phyloP scores from a whole-genome alignment of 2,329 filamentous ascomycete species.

The Sclerotinia subarctica region DNA sequence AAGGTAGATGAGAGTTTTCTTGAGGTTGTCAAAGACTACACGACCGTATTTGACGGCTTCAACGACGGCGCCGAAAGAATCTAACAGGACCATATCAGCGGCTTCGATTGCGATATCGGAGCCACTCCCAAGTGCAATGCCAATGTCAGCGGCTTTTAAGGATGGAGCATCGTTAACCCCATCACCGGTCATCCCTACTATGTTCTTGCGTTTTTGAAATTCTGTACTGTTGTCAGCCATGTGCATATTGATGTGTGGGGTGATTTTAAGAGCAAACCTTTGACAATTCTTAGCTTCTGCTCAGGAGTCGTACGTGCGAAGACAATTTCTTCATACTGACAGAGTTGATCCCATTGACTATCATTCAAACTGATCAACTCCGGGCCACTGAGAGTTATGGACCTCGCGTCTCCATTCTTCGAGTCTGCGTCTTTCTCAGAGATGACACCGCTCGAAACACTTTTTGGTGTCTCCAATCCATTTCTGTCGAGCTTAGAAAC shows the following conservation, averaged over 20 bases:
- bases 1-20: conserved; percentile 62
- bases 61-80: conserved; percentile 69
- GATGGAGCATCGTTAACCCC: conserved; percentile 52
- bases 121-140: conserved; percentile 56
- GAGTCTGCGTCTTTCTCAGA: conserved; percentile 13
- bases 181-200: conserved; percentile 52
- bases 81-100: conserved; percentile 60
- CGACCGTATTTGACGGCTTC: conserved; percentile 70
- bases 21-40: conserved; percentile 76
- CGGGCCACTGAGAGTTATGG: conserved; percentile 60
- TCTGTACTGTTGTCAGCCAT: conserved; percentile 17
- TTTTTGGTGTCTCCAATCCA: conserved; percentile 10
- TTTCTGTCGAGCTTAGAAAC: conserved; percentile 20
- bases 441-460: neutral
- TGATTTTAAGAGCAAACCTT: conserved; percentile 45
- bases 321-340: conserved; percentile 65
- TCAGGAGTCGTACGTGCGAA: conserved; percentile 74
- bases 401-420: conserved; percentile 26
- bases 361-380: conserved; percentile 63
- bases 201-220: conserved; percentile 51
- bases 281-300: conserved; percentile 73
- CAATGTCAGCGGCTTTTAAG: conserved; percentile 62
- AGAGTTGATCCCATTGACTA: conserved; percentile 63
- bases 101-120: conserved; percentile 61
- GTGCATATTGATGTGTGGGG: neutral